Conservation (phyloP, 1,139 yeast species). For the Trichomonascaceae sp. region DNA sequence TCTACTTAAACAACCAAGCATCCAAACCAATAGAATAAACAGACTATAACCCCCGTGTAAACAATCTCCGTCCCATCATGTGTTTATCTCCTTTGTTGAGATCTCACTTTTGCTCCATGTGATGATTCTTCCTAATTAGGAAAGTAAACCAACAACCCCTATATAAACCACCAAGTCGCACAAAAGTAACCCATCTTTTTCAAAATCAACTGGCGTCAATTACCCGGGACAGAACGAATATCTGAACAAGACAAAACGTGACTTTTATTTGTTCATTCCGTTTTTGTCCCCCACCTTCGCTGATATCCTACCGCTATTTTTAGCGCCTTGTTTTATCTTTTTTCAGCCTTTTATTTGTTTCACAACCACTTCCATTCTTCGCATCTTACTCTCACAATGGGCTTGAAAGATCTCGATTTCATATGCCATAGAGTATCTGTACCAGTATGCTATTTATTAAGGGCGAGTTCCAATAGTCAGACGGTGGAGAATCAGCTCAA, state of each 20-base stretch:
- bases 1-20: no score
- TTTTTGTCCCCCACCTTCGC: no score
- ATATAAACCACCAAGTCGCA: neutral
- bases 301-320: neutral
- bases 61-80: neutral
- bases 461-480: constrained; percentile 20
- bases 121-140: neutral
- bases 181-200: neutral
- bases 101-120: neutral
- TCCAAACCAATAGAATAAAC: no score
- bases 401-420: constrained; percentile 62
- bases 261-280: no score
- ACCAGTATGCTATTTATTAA: constrained; percentile 71
- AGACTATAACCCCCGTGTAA: neutral
- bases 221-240: neutral
- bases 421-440: constrained; percentile 66
- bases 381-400: constrained; percentile 28
- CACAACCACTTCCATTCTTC: neutral
- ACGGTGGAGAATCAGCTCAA: constrained; percentile 31
- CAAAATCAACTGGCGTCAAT: neutral
- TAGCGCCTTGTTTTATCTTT: neutral
- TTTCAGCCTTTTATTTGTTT: neutral
- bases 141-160: neutral
- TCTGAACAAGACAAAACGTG: no score
- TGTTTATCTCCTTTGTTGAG: neutral